Evolutionary conservation across 2,329 filamentous ascomycete species (phyloP), one percentile per base, ranked within the genome.

Genomic region (Juglanconis juglandina): DNA sequence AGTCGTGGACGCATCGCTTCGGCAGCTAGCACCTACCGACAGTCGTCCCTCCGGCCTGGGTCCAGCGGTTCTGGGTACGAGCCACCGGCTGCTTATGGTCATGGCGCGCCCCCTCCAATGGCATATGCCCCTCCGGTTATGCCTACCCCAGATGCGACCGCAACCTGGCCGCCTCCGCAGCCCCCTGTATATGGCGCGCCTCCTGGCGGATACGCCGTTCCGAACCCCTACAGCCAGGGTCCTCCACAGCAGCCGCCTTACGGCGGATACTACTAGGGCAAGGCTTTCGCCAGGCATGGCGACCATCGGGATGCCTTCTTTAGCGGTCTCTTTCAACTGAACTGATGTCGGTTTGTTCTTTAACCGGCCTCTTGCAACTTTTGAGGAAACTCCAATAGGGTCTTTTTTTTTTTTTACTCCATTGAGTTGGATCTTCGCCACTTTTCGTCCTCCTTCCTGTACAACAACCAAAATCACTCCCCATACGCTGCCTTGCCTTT

Each of bases 31-130:
- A 75, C 75, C 1, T 84, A 84, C 69, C 76, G 81, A 59, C 82
- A 79, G 67, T 82, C 80, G 1, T 79, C 81, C 4, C 72, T 83
- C 56, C 77, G 82, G 11, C 78, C 81, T 3, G 81, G 79, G 5
- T 77, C 76, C 5, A 76, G 73, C 34, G 75, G 75, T 35, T 74
- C 73, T 3, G 60, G 60, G 2, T 77, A 77, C 42, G 78, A 80
- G 58, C 60, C 58, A 11, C 71, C 72, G 4, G 68, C 72, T 3
- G 64, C 66, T 3, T 76, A 74, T 59, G 67, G 58, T 9, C 65
- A 63, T 6, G 59, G 56, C 37, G 52, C 37, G 48, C 55, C 64
- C 3, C 58, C 58, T 14, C 55, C 58, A 0, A 54, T 61, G 57
- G 48, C 34, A 11, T 63, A 63, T 17, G 47, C 56, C 10, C 51